These are phyloP conservation scores for Actinomortierella ambigua DNA, from an alignment of 371 early-diverging fungal genomes.

Conservation along the genomic window DNA sequence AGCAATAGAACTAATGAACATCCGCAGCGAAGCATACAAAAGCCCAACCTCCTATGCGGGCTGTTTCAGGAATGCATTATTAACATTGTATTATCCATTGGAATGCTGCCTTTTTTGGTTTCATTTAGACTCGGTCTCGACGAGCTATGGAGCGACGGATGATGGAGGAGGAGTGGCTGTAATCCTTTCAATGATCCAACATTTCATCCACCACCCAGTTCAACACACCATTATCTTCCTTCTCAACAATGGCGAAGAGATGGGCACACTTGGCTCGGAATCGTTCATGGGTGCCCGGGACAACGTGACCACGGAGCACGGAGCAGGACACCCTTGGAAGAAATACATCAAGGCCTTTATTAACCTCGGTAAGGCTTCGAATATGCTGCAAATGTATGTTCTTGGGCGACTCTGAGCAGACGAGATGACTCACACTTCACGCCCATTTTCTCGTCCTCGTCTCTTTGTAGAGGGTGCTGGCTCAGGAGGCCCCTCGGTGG, in stretches of 20 bases:
- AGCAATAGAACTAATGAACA: neutral
- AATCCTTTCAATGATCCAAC: conserved; percentile 68
- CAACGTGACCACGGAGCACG: conserved; percentile 24
- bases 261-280: conserved; percentile 70
- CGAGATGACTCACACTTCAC: neutral
- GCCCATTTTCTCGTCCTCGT: too few relatives aligned
- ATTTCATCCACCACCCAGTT: conserved; percentile 61
- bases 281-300: conserved; percentile 57
- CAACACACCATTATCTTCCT: conserved; percentile 70
- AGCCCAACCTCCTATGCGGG: too few relatives aligned
- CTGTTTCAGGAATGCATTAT: too few relatives aligned
- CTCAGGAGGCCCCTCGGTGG: conserved; percentile 72
- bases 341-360: conserved; percentile 70
- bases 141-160: conserved; percentile 83
- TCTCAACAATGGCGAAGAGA: conserved; percentile 87
- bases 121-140: conserved; percentile 68
- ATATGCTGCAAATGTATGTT: too few relatives aligned
- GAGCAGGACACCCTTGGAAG: conserved; percentile 73
- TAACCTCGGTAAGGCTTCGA: conserved; percentile 64
- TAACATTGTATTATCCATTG: neutral
- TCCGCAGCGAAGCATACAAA: too few relatives aligned
- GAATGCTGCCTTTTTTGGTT: neutral
- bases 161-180: conserved; percentile 81
- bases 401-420: neutral
- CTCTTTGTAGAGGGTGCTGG: conserved; percentile 77